Percentiles rank a stretch among this genome's conserved stretches.
Conservation (phyloP, 1,284 basidiomycete genomes). For the Puccinia hordei region DNA sequence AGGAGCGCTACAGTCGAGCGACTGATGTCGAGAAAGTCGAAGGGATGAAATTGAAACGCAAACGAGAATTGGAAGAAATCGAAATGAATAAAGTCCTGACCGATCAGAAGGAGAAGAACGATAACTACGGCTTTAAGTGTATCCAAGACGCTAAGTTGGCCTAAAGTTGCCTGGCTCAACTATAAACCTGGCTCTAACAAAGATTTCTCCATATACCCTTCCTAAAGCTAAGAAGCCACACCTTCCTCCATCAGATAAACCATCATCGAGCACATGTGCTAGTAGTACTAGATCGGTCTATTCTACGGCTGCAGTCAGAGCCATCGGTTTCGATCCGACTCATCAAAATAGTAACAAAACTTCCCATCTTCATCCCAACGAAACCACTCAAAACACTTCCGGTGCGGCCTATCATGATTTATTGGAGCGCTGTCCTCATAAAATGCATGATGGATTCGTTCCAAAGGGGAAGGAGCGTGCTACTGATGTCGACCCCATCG, state of each 20-base stretch:
- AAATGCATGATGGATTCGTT: background rate
- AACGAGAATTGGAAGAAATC: constrained; percentile 38
- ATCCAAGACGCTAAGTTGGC: constrained; percentile 32
- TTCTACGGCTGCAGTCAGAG: constrained; percentile 19
- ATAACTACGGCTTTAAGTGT: constrained; percentile 24
- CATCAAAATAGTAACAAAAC: background rate
- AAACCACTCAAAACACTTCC: background rate
- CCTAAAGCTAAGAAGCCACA: background rate
- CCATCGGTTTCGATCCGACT: constrained; percentile 33
- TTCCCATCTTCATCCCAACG: background rate
- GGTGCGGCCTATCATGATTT: constrained; percentile 2
- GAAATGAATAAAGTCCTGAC: constrained; percentile 29
- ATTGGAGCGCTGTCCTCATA: constrained; percentile 7
- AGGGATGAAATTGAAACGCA: constrained; percentile 18
- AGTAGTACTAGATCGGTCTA: background rate
- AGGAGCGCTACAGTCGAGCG: constrained; percentile 19
- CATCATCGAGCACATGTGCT: background rate
- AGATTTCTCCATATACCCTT: too few relatives aligned
- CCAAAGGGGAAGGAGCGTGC: background rate
- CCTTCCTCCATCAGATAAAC: background rate
- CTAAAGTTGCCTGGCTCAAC: background rate
- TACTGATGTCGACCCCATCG: background rate
- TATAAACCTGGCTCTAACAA: too few relatives aligned
- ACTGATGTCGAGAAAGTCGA: constrained; percentile 40
- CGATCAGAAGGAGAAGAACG: constrained; percentile 12